phyloP scores from a whole-genome alignment of 345 rosid species.

The Hevea brasiliensis region DNA sequence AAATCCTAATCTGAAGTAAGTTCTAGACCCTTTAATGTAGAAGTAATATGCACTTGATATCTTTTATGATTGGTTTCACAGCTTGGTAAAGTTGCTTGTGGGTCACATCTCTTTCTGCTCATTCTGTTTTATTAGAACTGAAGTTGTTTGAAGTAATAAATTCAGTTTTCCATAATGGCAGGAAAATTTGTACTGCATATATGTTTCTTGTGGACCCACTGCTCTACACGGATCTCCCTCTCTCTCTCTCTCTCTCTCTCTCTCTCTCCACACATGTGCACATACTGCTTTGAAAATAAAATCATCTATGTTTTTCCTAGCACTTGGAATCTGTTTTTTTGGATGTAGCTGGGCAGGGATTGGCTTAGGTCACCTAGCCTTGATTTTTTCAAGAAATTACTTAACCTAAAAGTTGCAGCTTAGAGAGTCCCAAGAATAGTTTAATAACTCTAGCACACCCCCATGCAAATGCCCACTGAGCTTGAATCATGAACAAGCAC shows the following conservation, averaged over 20 bases:
- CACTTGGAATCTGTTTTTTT: background rate
- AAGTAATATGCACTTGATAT: conserved; percentile 1
- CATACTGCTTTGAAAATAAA: background rate
- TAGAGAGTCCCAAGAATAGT: no score
- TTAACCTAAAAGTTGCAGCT: no score
- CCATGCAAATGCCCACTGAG: no score
- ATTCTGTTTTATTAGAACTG: background rate
- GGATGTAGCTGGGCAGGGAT: no score
- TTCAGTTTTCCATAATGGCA: background rate
- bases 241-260: background rate
- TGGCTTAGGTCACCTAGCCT: no score
- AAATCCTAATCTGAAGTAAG: conserved; percentile 60
- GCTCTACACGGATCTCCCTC: background rate
- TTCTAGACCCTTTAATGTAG: conserved; percentile 12
- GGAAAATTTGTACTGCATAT: background rate
- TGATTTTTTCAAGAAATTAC: no score
- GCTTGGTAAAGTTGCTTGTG: background rate
- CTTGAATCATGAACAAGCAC: no score
- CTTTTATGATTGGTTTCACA: background rate
- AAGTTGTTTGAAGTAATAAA: background rate
- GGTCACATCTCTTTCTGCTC: background rate
- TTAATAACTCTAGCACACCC: no score
- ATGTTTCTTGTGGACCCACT: background rate
- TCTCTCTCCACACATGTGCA: background rate
- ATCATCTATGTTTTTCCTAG: background rate